These are phyloP conservation scores for Stachybotrys elegans DNA, from an alignment of 2,329 filamentous ascomycete genomes.

Conservation along the genomic window DNA sequence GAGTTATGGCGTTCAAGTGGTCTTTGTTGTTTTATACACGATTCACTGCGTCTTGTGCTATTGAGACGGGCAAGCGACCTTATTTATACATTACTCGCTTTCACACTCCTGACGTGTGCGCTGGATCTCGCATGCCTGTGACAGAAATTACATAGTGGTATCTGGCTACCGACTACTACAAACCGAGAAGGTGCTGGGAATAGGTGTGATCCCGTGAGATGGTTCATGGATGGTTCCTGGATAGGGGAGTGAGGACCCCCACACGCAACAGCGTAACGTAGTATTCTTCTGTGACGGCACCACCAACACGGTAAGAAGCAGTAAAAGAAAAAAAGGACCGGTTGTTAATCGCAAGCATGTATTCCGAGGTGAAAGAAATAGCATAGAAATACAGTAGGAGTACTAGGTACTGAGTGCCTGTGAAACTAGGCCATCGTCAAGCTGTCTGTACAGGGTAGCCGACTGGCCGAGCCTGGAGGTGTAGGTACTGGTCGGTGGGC, in stretches of 20 bases:
- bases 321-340: too few species aligned
- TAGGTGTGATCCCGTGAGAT: background rate
- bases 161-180: background rate
- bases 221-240: background rate
- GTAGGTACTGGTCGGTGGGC: too few species aligned
- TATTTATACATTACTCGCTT: background rate
- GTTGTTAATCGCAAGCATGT: too few species aligned
- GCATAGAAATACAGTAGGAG: too few species aligned
- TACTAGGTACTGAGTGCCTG: too few species aligned
- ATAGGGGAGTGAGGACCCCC: background rate
- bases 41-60: background rate
- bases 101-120: background rate
- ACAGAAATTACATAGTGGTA: background rate
- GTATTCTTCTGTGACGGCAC: background rate
- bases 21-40: background rate
- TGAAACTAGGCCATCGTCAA: too few species aligned
- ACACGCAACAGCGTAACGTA: background rate
- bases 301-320: too few species aligned
- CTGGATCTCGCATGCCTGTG: background rate
- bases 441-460: too few species aligned
- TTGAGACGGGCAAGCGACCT: background rate
- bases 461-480: too few species aligned
- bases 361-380: too few species aligned
- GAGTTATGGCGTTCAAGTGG: background rate
- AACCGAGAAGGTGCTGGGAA: background rate